Percentiles rank a stretch among this genome's conserved stretches.
These are phyloP conservation scores for Scheffersomyces stipitis DNA, from an alignment of 805 yeast genomes.

Conservation along the genomic window DNA sequence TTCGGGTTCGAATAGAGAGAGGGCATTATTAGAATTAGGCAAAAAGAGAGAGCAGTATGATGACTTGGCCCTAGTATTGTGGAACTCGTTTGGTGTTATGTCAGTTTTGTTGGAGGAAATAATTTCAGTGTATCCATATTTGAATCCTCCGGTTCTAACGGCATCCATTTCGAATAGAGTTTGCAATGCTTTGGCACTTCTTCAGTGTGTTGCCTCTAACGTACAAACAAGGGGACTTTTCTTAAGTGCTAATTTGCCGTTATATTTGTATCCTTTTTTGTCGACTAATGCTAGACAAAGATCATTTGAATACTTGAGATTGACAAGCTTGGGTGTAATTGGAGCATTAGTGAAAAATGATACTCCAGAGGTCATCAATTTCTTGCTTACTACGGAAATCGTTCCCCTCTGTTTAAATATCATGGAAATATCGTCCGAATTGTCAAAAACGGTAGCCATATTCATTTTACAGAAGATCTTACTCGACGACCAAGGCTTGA, in stretches of 20 bases:
- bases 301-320: slow-evolving; percentile 88
- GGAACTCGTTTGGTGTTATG: slow-evolving; percentile 98
- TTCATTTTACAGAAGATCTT: slow-evolving; percentile 92
- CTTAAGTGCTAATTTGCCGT: slow-evolving; percentile 85
- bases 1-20: slow-evolving; percentile 88
- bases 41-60: slow-evolving; percentile 93
- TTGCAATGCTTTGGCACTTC: slow-evolving; percentile 89
- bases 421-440: slow-evolving; percentile 93
- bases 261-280: slow-evolving; percentile 89
- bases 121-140: slow-evolving; percentile 82
- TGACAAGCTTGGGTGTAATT: slow-evolving; percentile 92
- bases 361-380: slow-evolving; percentile 90
- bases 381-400: slow-evolving; percentile 90
- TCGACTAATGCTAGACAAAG: slow-evolving; percentile 89
- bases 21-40: slow-evolving; percentile 88
- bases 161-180: slow-evolving; percentile 90
- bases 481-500: slow-evolving; percentile 86
- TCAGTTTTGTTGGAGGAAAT: slow-evolving; percentile 87
- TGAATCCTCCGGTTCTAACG: slow-evolving; percentile 82
- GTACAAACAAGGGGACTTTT: slow-evolving; percentile 84
- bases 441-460: slow-evolving; percentile 94
- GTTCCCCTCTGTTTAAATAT: slow-evolving; percentile 92
- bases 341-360: slow-evolving; percentile 97
- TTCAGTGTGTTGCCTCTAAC: slow-evolving; percentile 97
- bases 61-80: slow-evolving; percentile 85